A percentile compares a stretch with the other conserved stretches of the same genome.
phyloP scores from a whole-genome alignment of 1,139 yeast species.

The Pichia sp. region DNA sequence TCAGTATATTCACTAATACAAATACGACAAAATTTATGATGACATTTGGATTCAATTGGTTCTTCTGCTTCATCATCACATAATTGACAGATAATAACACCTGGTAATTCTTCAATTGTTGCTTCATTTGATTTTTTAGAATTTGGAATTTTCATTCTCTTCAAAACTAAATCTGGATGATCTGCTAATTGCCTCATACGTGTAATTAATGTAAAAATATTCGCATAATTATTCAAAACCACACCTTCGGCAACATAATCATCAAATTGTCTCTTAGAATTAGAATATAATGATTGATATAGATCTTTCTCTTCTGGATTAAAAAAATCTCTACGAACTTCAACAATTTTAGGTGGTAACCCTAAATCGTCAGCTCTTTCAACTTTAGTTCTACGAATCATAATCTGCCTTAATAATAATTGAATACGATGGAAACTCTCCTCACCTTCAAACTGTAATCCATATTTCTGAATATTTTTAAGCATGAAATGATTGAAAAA shows the following conservation, averaged over 20 bases:
- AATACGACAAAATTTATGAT: constrained; percentile 86
- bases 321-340: constrained; percentile 76
- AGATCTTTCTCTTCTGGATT: constrained; percentile 93
- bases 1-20: constrained; percentile 88
- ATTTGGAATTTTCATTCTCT: constrained; percentile 35
- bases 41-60: constrained; percentile 90
- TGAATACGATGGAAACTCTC: constrained; percentile 76
- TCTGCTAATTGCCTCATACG: constrained; percentile 97
- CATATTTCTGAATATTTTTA: constrained; percentile 83
- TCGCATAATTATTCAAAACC: constrained; percentile 90
- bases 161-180: constrained; percentile 91
- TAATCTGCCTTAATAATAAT: constrained; percentile 62
- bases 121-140: constrained; percentile 8
- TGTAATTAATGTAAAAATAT: constrained; percentile 89
- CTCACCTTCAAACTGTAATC: constrained; percentile 74
- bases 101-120: constrained; percentile 30
- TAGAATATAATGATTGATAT: constrained; percentile 80
- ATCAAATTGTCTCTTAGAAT: constrained; percentile 78
- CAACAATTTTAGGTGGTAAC: constrained; percentile 89
- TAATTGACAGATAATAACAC: constrained; percentile 77
- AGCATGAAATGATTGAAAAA: constrained; percentile 93
- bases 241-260: constrained; percentile 93
- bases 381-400: constrained; percentile 90
- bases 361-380: constrained; percentile 98
- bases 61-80: constrained; percentile 99